Evolutionary conservation across 2,329 filamentous ascomycete genomes (phyloP), one percentile per base, ranked within the genome.

Genomic region (Apiospora marii): DNA sequence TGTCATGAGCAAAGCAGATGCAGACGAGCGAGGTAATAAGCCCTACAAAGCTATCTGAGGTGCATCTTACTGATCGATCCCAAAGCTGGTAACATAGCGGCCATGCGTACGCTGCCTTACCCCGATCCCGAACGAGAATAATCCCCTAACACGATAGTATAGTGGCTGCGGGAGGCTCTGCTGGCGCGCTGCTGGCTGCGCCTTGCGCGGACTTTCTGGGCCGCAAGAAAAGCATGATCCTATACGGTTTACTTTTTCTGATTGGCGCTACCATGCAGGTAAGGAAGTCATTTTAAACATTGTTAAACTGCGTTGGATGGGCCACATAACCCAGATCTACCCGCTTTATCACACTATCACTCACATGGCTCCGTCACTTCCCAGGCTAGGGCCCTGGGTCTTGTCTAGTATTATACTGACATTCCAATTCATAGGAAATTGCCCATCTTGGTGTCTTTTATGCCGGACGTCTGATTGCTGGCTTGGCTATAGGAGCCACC

Each of bases 181-280:
- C 76, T 7, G 83, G 82, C 46, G 81, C 83, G 12, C 70, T 84
- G 34, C 70, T 83, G 7, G 81, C 79, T 30, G 82, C 82, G 7
- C 82, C 82, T 4, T 78, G 78, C 10, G 80, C 82, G 37, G 81
- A 84, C 68, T 82, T 80, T 61, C 71, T 83, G n/a, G 81, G 82
- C 1, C 78, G 82, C 13, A 82, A 81, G 74, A 79, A 78, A 72
- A 78, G 81, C 0, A 78, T 84, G 64, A 78, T 81, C 37, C 46
- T 78, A 13, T 82, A 80, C 74, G 78, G 76, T 3, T 67, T 75
- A 2, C 72, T 84, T 0, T 84, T 83, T 68, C 71, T 83, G 8
- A 46, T 80, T 19, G 82, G 81, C 1, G 80, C 77, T 13, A 76
- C 75, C 6, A 79, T 83, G 78, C 82, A 84, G 67, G 67, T 69